Evolutionary conservation across 2,329 filamentous ascomycete species (phyloP), one percentile per base, ranked within the genome.

Genomic region (Aotearoamyces nothofagi): DNA sequence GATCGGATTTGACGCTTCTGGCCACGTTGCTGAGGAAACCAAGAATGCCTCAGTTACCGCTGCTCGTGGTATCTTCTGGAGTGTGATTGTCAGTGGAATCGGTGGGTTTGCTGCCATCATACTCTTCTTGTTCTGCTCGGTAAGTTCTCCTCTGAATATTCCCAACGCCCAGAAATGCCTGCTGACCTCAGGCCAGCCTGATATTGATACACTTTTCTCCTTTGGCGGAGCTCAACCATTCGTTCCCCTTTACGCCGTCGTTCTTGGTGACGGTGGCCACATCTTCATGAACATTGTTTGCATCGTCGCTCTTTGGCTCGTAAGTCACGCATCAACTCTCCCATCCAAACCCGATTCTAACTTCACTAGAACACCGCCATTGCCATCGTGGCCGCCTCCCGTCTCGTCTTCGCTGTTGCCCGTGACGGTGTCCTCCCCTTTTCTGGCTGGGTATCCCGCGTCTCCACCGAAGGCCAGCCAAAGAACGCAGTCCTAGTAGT

Each of bases 321-420:
- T 63, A 52, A 38, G 58, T 54, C 30, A 19, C 12, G 4, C 14
- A 5, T 9, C 5, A 9, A 14, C 1, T 7, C 30, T 26, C 6
- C n/a, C n/a, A n/a, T n/a, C n/a, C n/a, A n/a, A n/a, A n/a, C n/a
- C n/a, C n/a, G n/a, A n/a, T n/a, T n/a, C n/a, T n/a, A n/a, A n/a
- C n/a, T n/a, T n/a, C n/a, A n/a, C n/a, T n/a, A 57, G 62, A 72
- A 72, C 44, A 70, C 66, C 1, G 66, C 66, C 1, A 66, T 72
- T 32, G 64, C 66, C 12, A 61, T 70, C 24, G 57, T 69, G 9
- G 68, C 67, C 5, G 63, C 64, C 9, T 72, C 67, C 4, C 60
- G 68, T n/a, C 55, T 72, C 2, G 66, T 74, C 38, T 73, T 70
- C 44, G 69, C 68, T 23, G 67, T 74, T 4, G 69, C 69, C 15